A percentile compares a stretch with the other conserved stretches of the same genome.
Evolutionary conservation across 2,329 filamentous ascomycete species (phyloP).

Genomic region (Neonectria ditissima): DNA sequence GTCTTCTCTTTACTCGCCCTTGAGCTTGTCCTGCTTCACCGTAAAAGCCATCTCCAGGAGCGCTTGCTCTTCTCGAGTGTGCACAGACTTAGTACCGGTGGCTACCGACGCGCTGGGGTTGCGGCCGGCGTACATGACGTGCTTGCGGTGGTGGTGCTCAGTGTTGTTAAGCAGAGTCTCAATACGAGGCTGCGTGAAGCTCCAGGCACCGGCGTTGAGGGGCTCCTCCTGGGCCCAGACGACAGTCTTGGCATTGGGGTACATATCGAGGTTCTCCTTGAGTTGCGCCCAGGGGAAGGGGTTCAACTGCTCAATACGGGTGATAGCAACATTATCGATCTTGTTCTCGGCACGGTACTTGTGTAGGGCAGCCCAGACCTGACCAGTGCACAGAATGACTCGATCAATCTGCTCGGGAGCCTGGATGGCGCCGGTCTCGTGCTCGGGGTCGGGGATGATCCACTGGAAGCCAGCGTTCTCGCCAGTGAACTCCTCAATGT

Average conservation of each 20-base stretch:
- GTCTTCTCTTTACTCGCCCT: conserved; percentile 66
- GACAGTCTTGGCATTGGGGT: conserved; percentile 97
- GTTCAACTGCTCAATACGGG: conserved; percentile 96
- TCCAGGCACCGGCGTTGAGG: conserved; percentile 96
- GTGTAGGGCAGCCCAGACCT: conserved; percentile 90
- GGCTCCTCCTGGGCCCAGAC: conserved; percentile 99
- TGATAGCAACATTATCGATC: conserved; percentile 91
- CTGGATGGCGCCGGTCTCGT: conserved; percentile 80
- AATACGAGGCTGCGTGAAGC: conserved; percentile 95
- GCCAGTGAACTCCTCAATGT: conserved; percentile 89
- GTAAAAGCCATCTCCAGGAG: conserved; percentile 75
- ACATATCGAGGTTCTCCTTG: conserved; percentile 94
- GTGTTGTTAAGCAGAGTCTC: conserved; percentile 97
- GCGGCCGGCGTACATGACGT: conserved; percentile 96
- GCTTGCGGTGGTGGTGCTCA: conserved; percentile 90
- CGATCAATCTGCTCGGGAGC: conserved; percentile 89
- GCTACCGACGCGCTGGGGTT: conserved; percentile 94
- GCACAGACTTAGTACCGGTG: conserved; percentile 88
- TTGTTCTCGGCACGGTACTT: conserved; percentile 91
- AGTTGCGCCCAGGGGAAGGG: conserved; percentile 99
- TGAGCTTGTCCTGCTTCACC: conserved; percentile 76
- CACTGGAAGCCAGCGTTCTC: conserved; percentile 91
- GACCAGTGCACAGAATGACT: conserved; percentile 92
- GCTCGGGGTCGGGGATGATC: conserved; percentile 93
- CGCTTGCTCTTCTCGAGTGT: conserved; percentile 93